phyloP scores from a whole-genome alignment of 1,284 basidiomycete genomes.

The Heterobasidion irregulare region DNA sequence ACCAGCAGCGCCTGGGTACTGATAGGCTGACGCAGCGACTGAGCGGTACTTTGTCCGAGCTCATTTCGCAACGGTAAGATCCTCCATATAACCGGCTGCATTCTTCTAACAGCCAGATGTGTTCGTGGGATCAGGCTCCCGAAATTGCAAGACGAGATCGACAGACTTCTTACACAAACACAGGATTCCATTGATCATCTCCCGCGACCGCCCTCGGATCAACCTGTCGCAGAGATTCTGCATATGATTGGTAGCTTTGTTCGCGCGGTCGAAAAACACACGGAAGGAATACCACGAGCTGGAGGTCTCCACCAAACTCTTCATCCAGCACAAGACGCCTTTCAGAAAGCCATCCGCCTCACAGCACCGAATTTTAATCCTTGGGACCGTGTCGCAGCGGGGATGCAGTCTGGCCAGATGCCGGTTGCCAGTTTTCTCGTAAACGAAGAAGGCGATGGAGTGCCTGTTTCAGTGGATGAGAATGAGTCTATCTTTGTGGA shows the following conservation, averaged over 20 bases:
- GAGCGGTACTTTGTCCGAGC: constrained; percentile 44
- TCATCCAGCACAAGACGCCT: constrained; percentile 37
- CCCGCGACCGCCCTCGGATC: constrained; percentile 42
- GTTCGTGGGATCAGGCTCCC: constrained; percentile 40
- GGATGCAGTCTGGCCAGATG: constrained; percentile 3
- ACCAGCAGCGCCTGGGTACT: constrained; percentile 44
- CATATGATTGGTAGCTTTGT: constrained; percentile 37
- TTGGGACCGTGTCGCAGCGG: constrained; percentile 8
- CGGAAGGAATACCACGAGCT: constrained; percentile 42
- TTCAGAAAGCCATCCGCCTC: constrained; percentile 34
- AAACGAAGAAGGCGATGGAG: constrained; percentile 22
- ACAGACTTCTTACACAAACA: constrained; percentile 33
- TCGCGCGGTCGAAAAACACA: constrained; percentile 31
- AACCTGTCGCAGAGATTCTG: constrained; percentile 49
- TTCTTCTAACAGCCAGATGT: too few relatives aligned
- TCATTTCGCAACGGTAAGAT: constrained; percentile 47
- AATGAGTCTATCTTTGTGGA: constrained; percentile 39
- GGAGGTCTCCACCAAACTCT: constrained; percentile 48
- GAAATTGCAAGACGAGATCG: constrained; percentile 42
- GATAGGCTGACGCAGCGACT: constrained; percentile 43
- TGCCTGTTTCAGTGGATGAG: constrained; percentile 4
- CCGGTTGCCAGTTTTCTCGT: constrained; percentile 28
- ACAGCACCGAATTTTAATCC: constrained; percentile 48
- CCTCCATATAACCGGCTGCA: neutral
- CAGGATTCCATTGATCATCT: constrained; percentile 27